Evolutionary conservation across 495 filamentous ascomycete genomes (phyloP).

Genomic region (Tuber melanosporum): DNA sequence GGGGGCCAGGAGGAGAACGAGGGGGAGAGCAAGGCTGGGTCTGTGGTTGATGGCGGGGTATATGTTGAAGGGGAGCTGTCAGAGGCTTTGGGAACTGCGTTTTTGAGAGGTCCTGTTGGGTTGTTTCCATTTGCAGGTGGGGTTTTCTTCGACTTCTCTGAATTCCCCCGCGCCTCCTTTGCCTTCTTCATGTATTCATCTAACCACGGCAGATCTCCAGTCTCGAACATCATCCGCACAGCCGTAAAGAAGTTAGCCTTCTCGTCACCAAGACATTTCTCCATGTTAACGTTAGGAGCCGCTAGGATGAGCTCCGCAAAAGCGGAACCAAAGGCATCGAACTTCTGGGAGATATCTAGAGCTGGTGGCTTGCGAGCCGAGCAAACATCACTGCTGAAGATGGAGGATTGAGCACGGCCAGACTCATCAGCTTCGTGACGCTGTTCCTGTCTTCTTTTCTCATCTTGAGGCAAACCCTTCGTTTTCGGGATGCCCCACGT

Average conservation of each 20-base stretch:
- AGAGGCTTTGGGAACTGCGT: constrained; percentile 12
- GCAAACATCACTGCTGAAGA: not conserved
- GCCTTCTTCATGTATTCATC: not conserved
- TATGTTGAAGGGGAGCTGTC: not conserved
- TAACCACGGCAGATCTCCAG: constrained; percentile 35
- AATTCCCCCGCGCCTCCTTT: constrained; percentile 4
- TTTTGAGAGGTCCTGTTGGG: not conserved
- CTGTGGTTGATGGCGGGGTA: constrained; percentile 5
- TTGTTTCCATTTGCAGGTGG: not conserved
- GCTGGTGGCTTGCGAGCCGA: not conserved
- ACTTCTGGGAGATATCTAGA: constrained; percentile 16
- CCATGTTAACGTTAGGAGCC: constrained; percentile 14
- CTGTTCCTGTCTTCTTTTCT: constrained; percentile 23
- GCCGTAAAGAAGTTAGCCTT: constrained; percentile 32
- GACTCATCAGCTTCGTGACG: constrained; percentile 1
- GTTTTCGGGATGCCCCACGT: not conserved
- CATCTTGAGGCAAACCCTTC: not conserved
- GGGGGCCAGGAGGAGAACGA: constrained; percentile 29
- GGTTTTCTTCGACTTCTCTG: constrained; percentile 8
- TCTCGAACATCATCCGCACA: constrained; percentile 28
- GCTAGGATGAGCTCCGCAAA: constrained; percentile 29
- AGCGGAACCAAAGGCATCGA: constrained; percentile 26
- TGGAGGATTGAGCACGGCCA: not conserved
- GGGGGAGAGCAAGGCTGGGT: constrained; percentile 1
- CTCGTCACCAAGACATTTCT: constrained; percentile 23